These are phyloP conservation scores for Xylaria multiplex DNA, from an alignment of 2,329 filamentous ascomycete genomes.

Conservation along the genomic window DNA sequence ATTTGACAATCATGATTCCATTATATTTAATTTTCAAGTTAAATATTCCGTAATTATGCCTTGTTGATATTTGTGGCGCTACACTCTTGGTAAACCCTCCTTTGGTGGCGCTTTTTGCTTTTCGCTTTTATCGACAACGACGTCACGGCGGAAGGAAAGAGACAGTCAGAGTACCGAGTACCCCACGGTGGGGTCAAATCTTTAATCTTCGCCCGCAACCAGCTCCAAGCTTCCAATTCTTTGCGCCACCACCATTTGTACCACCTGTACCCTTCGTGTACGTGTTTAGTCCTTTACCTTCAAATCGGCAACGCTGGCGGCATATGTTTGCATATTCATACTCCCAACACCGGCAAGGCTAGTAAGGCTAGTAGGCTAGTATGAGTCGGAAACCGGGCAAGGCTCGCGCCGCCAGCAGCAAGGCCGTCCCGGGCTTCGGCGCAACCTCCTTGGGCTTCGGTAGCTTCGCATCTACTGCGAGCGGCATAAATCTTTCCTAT, in stretches of 20 bases:
- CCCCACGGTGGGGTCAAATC: slow-evolving; percentile 48
- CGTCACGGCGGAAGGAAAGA: slow-evolving; percentile 35
- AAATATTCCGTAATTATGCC: too few species aligned
- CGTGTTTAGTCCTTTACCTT: neutral
- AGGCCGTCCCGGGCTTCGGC: slow-evolving; percentile 40
- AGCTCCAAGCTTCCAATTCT: neutral
- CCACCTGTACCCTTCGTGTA: too few species aligned
- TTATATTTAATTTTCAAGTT: too few species aligned
- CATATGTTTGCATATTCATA: slow-evolving; percentile 11
- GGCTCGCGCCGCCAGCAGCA: slow-evolving; percentile 45
- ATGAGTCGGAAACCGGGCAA: slow-evolving; percentile 49
- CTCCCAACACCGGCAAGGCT: slow-evolving; percentile 10
- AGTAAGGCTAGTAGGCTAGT: slow-evolving; percentile 7
- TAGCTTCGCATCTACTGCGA: slow-evolving; percentile 54
- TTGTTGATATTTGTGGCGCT: too few species aligned
- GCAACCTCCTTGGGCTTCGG: slow-evolving; percentile 42
- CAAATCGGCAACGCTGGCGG: neutral
- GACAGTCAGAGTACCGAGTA: slow-evolving; percentile 31
- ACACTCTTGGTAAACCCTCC: too few species aligned
- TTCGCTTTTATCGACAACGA: slow-evolving; percentile 22
- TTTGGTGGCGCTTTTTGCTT: neutral
- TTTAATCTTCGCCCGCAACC: slow-evolving; percentile 9
- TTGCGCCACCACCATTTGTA: neutral
- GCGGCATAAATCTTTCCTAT: slow-evolving; percentile 76
- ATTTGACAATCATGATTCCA: too few species aligned